These are phyloP conservation scores for Candida boleticola DNA, from an alignment of 805 yeast genomes.

Conservation along the genomic window DNA sequence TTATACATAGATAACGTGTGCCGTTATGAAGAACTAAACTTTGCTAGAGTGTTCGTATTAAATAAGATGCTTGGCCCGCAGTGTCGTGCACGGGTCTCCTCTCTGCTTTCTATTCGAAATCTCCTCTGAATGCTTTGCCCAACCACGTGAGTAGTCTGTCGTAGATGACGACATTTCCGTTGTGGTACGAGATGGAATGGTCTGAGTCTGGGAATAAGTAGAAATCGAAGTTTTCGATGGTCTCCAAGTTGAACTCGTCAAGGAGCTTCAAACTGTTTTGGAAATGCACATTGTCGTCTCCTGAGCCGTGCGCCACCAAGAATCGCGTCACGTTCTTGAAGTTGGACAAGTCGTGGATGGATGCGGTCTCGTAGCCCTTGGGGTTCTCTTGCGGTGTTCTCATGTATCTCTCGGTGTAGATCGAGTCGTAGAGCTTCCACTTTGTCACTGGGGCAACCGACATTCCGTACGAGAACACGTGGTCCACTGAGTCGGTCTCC, in stretches of 20 bases:
- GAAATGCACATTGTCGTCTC: conserved; percentile 80
- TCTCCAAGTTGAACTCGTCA: conserved; percentile 64
- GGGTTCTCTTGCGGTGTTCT: conserved; percentile 49
- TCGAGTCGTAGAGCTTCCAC: conserved; percentile 73
- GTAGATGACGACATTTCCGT: conserved; percentile 67
- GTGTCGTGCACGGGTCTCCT: too few species aligned
- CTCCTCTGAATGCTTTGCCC: conserved; percentile 15
- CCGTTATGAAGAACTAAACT: too few species aligned
- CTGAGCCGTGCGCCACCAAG: conserved; percentile 76
- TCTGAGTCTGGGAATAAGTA: conserved; percentile 82
- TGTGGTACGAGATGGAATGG: conserved; percentile 69
- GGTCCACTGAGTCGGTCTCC: conserved; percentile 59
- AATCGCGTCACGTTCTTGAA: conserved; percentile 55
- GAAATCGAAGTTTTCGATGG: conserved; percentile 79
- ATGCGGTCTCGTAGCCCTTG: conserved; percentile 46
- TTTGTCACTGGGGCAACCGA: conserved; percentile 86
- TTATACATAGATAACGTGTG: too few species aligned
- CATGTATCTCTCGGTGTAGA: conserved; percentile 80
- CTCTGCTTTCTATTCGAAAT: too few species aligned
- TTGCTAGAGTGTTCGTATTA: too few species aligned
- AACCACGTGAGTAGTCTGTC: conserved; percentile 37
- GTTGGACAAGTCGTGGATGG: conserved; percentile 41
- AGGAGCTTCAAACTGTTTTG: conserved; percentile 64
- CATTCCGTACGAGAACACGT: conserved; percentile 67
- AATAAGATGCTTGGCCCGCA: too few species aligned